Conservation (phyloP, 1,284 basidiomycete genomes). For the Sutorius eximius region DNA sequence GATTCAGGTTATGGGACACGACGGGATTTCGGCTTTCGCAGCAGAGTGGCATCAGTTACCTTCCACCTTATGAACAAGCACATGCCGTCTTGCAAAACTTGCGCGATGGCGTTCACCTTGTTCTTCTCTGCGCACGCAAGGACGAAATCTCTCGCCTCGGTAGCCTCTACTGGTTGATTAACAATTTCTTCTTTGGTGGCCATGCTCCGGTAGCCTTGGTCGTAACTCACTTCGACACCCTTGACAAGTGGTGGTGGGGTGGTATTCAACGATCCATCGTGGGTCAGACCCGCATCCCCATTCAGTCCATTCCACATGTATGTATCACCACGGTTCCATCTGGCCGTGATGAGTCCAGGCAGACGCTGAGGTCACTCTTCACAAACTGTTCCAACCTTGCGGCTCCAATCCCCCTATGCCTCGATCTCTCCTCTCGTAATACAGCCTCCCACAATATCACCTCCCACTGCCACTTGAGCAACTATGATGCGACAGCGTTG, state of each 20-base stretch:
- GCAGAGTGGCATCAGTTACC: not conserved
- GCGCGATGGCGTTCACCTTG: not conserved
- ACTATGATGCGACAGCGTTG: not conserved
- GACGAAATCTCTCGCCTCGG: too few relatives aligned
- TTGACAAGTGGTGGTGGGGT: slow-evolving; percentile 6
- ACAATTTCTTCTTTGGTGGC: too few relatives aligned
- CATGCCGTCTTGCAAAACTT: slow-evolving; percentile 5
- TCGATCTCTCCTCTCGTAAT: not conserved
- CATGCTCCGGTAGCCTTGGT: too few relatives aligned
- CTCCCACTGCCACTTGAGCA: not conserved
- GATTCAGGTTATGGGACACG: slow-evolving; percentile 23
- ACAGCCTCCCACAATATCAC: not conserved
- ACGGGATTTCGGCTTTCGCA: slow-evolving; percentile 8
- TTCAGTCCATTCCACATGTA: not conserved
- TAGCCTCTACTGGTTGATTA: too few relatives aligned
- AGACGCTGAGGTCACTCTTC: not conserved
- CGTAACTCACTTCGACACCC: slow-evolving; percentile 1
- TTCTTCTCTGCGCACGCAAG: too few relatives aligned
- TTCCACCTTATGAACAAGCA: slow-evolving; percentile 15
- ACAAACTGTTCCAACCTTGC: too few relatives aligned
- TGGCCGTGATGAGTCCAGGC: not conserved
- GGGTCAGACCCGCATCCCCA: not conserved
- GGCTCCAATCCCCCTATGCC: not conserved
- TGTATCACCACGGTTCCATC: slow-evolving; percentile 6
- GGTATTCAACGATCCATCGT: not conserved